Evolutionary conservation across 192 early-diverging fungal species (phyloP).

Genomic region (Backusella mclennaniae): DNA sequence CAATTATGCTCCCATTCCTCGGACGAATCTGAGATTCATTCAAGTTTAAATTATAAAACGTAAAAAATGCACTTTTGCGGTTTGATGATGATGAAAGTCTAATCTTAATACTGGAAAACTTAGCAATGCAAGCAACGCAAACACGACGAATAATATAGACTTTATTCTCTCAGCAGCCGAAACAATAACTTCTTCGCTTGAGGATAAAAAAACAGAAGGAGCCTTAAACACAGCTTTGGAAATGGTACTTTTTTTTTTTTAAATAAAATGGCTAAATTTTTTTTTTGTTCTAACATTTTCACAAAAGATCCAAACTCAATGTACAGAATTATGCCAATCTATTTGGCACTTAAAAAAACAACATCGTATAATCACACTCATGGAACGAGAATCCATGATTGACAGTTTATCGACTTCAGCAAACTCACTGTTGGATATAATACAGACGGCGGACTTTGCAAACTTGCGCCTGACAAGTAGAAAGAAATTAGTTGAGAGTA

Average conservation of each 20-base stretch:
- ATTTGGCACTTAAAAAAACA: constrained; percentile 12
- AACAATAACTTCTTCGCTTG: not conserved
- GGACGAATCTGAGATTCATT: not conserved
- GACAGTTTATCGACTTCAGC: not conserved
- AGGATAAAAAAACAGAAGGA: not conserved
- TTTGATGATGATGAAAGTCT: not conserved
- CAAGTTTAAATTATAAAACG: not conserved
- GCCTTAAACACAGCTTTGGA: not conserved
- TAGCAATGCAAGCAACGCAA: not conserved
- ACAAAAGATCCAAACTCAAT: constrained; percentile 1
- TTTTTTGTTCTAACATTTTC: too few relatives aligned
- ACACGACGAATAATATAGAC: not conserved
- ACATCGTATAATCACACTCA: not conserved
- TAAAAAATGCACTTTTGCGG: not conserved
- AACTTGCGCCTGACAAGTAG: not conserved
- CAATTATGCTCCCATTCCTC: not conserved
- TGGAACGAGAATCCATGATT: constrained; percentile 3
- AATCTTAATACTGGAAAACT: not conserved
- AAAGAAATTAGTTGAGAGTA: not conserved
- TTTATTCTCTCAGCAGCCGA: not conserved
- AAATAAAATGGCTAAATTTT: not conserved
- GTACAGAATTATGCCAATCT: constrained; percentile 2
- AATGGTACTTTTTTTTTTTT: not conserved
- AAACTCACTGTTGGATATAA: not conserved
- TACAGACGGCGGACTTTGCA: not conserved